Conservation (phyloP, 768 basidiomycete species). For the Xerocomus brunneocitrinus region DNA sequence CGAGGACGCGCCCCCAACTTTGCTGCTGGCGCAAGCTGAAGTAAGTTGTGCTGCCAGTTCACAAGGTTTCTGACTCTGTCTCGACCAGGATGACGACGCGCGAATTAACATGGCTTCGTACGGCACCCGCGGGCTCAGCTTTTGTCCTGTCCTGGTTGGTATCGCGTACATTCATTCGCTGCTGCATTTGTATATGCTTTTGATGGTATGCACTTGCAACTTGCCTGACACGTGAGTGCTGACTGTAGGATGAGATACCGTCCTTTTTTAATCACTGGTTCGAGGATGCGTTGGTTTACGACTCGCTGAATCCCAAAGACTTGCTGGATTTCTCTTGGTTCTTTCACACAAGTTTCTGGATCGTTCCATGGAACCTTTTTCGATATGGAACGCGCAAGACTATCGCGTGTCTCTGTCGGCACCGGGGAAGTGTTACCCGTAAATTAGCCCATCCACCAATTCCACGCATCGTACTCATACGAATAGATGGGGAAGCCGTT, state of each 20-base stretch:
- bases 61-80: background rate
- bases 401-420: background rate
- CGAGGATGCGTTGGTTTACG: slow-evolving; percentile 13
- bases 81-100: background rate
- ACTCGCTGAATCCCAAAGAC: slow-evolving; percentile 2
- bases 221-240: background rate
- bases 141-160: slow-evolving; percentile 15
- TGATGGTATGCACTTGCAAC: slow-evolving; percentile 14
- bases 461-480: slow-evolving; percentile 15
- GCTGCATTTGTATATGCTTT: slow-evolving; percentile 19
- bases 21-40: background rate
- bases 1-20: background rate
- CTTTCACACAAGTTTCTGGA: slow-evolving; percentile 7
- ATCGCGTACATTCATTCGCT: slow-evolving; percentile 14
- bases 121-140: slow-evolving; percentile 14
- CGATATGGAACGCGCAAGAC: background rate
- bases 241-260: slow-evolving; percentile 15
- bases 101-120: slow-evolving; percentile 3
- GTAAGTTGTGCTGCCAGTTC: background rate
- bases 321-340: background rate
- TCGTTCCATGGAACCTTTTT: slow-evolving; percentile 2
- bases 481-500: slow-evolving; percentile 12
- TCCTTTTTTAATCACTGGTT: slow-evolving; percentile 18
- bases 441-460: background rate
- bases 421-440: background rate